Base-by-base conservation (phyloP, 2,329 filamentous ascomycete species). In the Fusarium siculi region DNA sequence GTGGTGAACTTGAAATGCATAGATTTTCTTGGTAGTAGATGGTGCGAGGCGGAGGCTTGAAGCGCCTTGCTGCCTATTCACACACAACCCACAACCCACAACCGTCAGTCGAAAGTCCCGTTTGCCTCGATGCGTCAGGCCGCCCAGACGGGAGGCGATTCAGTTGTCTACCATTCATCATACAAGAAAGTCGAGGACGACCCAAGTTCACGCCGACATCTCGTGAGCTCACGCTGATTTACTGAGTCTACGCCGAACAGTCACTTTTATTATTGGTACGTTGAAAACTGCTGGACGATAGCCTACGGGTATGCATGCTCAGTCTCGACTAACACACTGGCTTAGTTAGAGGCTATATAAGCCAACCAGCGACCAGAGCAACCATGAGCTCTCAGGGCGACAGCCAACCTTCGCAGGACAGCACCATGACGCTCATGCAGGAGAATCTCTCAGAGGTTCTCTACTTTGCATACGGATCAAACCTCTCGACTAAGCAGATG, bases 401-500 rank as follows among this genome's bases (percentile, higher is more conserved):
- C 62, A 80, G 78, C 74, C 80, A 81, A 60, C 73, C 69, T 62
- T 82, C 81, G 28, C 81, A 82, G 70, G 80, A 79, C 73, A 81
- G 80, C 72, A 70, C 72, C 66, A 78, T 80, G 74, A 83, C 81
- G 30, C 44, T 81, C 23, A 79, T 83, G 63, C 79, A 80, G 37
- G 80, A 82, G 42, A 76, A 79, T 60, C 74, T 78, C 18, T 78
- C 78, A 54, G 82, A 83, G 69, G 75, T 82, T 56, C 80, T 90
- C 72, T 93, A 93, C 84, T 93, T 93, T 78, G 92, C 88, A 76
- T 93, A 92, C 81, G 92, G 92, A 70, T 91, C 88, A 79, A 93
- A 93, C 80, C 86, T 93, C 65, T 92, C 90, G 79, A 86, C 86
- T 2, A 81, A 85, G 34, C 91, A 93, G 80, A 93, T 94, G 92